Evolutionary conservation across 2,329 filamentous ascomycete genomes (phyloP), one percentile per base, ranked within the genome.

Genomic region (Cephalotrichum gorgonifer): DNA sequence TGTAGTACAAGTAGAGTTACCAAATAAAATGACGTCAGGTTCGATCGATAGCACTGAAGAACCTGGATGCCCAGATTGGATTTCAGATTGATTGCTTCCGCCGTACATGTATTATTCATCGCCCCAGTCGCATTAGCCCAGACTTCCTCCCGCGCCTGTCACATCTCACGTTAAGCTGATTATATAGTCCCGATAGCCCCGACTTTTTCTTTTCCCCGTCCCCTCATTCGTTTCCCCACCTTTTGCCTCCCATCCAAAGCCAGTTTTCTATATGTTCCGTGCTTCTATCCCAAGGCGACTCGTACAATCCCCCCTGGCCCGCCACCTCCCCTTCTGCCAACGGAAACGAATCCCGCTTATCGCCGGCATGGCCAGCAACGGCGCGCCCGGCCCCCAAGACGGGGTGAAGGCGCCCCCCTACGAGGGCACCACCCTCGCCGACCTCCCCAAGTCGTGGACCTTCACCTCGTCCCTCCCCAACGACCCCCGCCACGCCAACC

Each of bases 401-500:
- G 27, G 38, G 26, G 9, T 27, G 9, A 5, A 17, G 25, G 11
- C 27, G 8, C 4, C 12, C 38, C 15, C 27, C 23, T 38, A 47
- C 23, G 38, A 20, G n/a, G 48, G 48, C 43, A n/a, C 42, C 5
- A 22, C 72, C 28, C 63, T 84, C 44, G 68, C 69, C 55, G 72
- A 78, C 46, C 69, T 84, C 15, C 79, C 79, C 35, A 84, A 83
- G 60, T 76, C 79, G 50, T 85, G 81, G 81, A 74, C 64, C 49
- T 81, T 82, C 58, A 81, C 79, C 15, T 73, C 75, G n/a, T 71
- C 71, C 7, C 72, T 96, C 4, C 88, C 90, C 3, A 67, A 88
- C 8, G 93, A 98, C 61, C 65, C 83, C 11, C 68, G 78, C 26
- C 95, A 86, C 61, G 83, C 88, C 15, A 94, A 88, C 0, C 89